Evolutionary conservation across 75 land plant genomes (phyloP), one percentile per base, ranked within the genome.

Genomic region (Picea glauca): DNA sequence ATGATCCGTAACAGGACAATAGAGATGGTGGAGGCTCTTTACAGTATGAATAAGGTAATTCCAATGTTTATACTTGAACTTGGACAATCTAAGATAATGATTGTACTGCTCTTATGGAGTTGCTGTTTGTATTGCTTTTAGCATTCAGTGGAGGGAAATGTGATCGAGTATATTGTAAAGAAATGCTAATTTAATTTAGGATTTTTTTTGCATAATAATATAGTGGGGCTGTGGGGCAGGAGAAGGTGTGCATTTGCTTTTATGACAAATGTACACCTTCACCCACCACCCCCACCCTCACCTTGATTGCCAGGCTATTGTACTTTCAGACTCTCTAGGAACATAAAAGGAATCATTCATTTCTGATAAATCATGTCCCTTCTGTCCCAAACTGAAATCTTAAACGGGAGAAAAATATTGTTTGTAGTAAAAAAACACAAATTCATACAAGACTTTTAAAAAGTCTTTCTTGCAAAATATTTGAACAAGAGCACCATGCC

Each of bases 1-100:
- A 75, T 75, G 0, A 77, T 96, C 3, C 86, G 85, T 38, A 88
- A 91, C 54, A 80, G 98, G 76, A 86, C 96, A 63, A 59, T 77
- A 0, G 96, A 96, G 76, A 96, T n/a, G n/a, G n/a, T n/a, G n/a
- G n/a, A n/a, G n/a, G n/a, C n/a, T n/a, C n/a, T n/a, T n/a, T n/a
- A n/a, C 79, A 88, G 80, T 62, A 90, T 90, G 90, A 96, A 96
- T 72, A 85, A 83, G 90, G 98, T 93, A 82, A 73, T 74, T 74
- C 58, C 56, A 70, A 18, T 33, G 23, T 40, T 40, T 40, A 4
- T 70, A 2, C n/a, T 70, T 20, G 8, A 11, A 5, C 21, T n/a
- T 9, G 8, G 73, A 9, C n/a, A 18, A 46, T 70, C 20, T 32
- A 18, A 40, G 43, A 70, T 43, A 67, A 2, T 17, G 11, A 5